phyloP scores from a whole-genome alignment of 257 asterid genomes.

The Jacaranda copaia region DNA sequence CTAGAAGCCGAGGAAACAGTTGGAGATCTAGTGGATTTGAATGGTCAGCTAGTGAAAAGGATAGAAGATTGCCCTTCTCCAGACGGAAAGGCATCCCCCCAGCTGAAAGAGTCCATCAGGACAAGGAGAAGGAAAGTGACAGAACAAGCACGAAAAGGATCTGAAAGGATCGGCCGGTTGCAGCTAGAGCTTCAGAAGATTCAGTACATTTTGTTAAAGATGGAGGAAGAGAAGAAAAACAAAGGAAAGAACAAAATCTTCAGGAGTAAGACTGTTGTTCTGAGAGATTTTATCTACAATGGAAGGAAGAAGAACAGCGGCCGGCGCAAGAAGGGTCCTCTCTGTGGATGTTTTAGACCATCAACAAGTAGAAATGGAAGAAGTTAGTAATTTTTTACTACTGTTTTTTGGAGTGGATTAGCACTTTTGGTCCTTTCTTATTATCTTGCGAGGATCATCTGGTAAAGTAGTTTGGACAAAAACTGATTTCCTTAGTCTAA shows the following conservation, averaged over 20 bases:
- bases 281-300: constrained; percentile 73
- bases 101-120: constrained; percentile 55
- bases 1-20: constrained; percentile 84
- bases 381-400: constrained; percentile 27
- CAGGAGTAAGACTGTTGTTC: constrained; percentile 57
- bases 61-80: constrained; percentile 64
- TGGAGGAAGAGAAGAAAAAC: constrained; percentile 79
- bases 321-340: constrained; percentile 64
- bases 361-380: constrained; percentile 50
- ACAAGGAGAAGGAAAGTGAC: constrained; percentile 57
- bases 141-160: constrained; percentile 81
- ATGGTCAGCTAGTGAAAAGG: constrained; percentile 58
- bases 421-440: constrained; percentile 33
- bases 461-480: constrained; percentile 38
- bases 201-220: constrained; percentile 65
- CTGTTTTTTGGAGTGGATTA: constrained; percentile 3
- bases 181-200: constrained; percentile 87
- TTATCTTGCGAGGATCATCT: constrained; percentile 34
- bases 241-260: constrained; percentile 57
- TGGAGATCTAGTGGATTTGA: constrained; percentile 61
- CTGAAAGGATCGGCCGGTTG: constrained; percentile 83
- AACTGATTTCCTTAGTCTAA: constrained; percentile 43
- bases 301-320: constrained; percentile 64
- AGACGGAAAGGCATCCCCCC: constrained; percentile 52
- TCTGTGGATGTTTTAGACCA: constrained; percentile 80